Conservation (phyloP, 345 rosid species). For the Pistacia atlantica region DNA sequence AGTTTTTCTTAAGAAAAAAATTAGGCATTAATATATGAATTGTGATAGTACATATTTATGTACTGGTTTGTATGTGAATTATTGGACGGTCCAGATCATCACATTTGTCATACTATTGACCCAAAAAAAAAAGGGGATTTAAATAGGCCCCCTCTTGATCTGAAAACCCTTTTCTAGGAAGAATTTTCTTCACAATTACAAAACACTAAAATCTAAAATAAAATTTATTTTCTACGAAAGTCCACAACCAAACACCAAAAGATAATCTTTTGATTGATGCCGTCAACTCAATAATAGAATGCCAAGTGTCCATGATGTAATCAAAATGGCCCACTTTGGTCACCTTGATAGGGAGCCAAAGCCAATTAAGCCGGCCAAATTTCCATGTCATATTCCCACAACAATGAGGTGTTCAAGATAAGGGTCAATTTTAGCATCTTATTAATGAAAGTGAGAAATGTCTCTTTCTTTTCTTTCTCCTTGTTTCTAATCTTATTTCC, state of each 20-base stretch:
- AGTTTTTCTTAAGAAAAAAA: not conserved
- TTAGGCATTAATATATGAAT: not conserved
- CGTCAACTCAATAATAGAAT: conserved; percentile 6
- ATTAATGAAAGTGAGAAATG: conserved; percentile 1
- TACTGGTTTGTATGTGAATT: not conserved
- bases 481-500: not conserved
- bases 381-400: conserved; percentile 10
- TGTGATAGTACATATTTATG: not conserved
- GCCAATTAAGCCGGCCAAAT: conserved; percentile 18
- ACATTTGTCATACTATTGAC: conserved; percentile 9
- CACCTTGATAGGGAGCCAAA: not conserved
- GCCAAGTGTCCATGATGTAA: conserved; percentile 13
- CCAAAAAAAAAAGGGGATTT: not conserved
- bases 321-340: conserved; percentile 11
- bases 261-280: conserved; percentile 6
- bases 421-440: conserved; percentile 9
- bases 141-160: not conserved
- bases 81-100: not conserved
- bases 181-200: not conserved
- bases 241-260: not conserved
- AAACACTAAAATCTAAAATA: not conserved
- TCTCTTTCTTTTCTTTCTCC: conserved; percentile 4
- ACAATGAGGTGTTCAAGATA: not conserved
- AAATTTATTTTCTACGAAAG: conserved; percentile 2
- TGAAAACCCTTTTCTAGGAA: not conserved